These are phyloP conservation scores for Epichloe sp. DNA, from an alignment of 2,329 filamentous ascomycete species.

Conservation along the genomic window DNA sequence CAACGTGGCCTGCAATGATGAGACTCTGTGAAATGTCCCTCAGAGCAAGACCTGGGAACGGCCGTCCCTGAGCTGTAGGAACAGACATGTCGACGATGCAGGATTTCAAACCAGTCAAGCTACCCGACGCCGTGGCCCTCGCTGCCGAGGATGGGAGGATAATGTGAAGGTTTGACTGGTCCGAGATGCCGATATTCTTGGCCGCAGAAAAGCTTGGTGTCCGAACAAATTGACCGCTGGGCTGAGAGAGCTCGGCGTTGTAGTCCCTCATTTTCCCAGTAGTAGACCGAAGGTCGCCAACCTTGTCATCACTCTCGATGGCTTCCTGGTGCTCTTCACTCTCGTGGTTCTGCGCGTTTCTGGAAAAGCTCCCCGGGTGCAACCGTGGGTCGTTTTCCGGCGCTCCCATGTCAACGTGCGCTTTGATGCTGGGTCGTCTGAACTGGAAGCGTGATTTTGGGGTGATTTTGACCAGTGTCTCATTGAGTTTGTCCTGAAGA, in stretches of 20 bases:
- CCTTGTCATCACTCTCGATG: conserved; percentile 19
- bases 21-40: conserved; percentile 59
- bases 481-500: conserved; percentile 64
- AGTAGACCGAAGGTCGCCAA: conserved; percentile 23
- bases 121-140: conserved; percentile 59
- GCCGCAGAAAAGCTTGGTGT: conserved; percentile 52
- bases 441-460: conserved; percentile 79
- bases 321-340: conserved; percentile 6
- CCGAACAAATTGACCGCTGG: conserved; percentile 29
- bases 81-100: conserved; percentile 74
- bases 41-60: conserved; percentile 57
- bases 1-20: conserved; percentile 64
- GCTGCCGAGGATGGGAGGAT: conserved; percentile 60
- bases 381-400: conserved; percentile 31
- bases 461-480: conserved; percentile 51
- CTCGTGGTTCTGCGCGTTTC: conserved; percentile 12
- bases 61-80: conserved; percentile 39
- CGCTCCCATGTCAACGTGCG: conserved; percentile 29
- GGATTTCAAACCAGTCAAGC: conserved; percentile 51
- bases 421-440: conserved; percentile 27
- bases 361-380: conserved; percentile 21
- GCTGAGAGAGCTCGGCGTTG: conserved; percentile 40
- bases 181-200: conserved; percentile 49
- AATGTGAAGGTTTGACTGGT: conserved; percentile 59
- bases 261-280: conserved; percentile 33